A percentile compares a stretch with the other conserved stretches of the same genome.
Conservation (phyloP, 495 filamentous ascomycete species). For the Tuber calosporum region DNA sequence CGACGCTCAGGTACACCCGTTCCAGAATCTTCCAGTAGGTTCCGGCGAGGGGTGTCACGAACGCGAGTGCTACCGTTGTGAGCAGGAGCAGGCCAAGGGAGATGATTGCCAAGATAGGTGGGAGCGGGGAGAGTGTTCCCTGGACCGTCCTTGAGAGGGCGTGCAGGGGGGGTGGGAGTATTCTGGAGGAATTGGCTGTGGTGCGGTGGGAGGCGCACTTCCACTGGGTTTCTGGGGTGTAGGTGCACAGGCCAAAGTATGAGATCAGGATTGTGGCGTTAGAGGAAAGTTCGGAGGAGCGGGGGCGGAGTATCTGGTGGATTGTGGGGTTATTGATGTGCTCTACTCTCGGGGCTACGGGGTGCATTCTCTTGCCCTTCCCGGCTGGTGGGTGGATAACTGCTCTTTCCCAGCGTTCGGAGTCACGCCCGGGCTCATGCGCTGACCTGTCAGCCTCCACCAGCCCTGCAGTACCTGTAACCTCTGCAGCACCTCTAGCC, state of each 20-base stretch:
- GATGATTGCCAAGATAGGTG: constrained; percentile 23
- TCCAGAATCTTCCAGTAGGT: background rate
- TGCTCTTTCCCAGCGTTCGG: background rate
- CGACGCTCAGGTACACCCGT: background rate
- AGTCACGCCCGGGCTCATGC: background rate
- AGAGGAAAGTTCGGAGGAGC: background rate
- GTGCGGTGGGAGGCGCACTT: constrained; percentile 18
- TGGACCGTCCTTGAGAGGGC: constrained; percentile 19
- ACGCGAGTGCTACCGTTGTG: background rate
- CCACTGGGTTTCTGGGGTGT: constrained; percentile 17
- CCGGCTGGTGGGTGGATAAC: background rate
- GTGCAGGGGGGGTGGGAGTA: constrained; percentile 1
- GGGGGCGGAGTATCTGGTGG: background rate
- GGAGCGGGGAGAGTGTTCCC: constrained; percentile 25
- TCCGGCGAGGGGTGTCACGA: background rate
- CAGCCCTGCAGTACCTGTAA: background rate
- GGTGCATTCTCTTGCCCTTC: background rate
- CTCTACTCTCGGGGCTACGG: background rate
- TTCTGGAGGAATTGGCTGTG: background rate
- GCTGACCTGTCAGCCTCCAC: background rate
- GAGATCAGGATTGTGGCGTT: constrained; percentile 12
- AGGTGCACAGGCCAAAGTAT: constrained; percentile 25
- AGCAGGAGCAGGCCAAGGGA: constrained; percentile 20
- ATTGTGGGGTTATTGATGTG: background rate
- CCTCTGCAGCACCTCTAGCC: background rate